These are phyloP conservation scores for Spiromastix sp. DNA, from an alignment of 2,329 filamentous ascomycete genomes.

Conservation along the genomic window DNA sequence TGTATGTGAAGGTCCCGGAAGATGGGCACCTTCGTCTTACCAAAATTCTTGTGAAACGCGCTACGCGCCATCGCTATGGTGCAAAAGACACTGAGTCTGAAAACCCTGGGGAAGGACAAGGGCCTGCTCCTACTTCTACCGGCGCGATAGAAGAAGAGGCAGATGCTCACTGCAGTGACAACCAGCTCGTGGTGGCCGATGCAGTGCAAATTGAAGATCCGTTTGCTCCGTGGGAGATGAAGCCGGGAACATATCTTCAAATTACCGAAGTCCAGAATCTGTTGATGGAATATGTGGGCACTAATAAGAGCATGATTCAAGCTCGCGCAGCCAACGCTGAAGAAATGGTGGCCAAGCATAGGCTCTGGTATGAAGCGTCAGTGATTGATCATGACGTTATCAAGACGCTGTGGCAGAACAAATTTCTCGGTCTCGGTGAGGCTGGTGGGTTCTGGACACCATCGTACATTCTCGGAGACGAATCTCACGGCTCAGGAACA, in stretches of 20 bases:
- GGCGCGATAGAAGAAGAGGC: neutral
- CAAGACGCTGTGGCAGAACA: slow-evolving; percentile 22
- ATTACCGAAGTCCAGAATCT: slow-evolving; percentile 31
- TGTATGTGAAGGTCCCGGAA: slow-evolving; percentile 19
- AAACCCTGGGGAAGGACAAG: slow-evolving; percentile 1
- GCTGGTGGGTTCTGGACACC: no score
- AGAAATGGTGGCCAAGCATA: slow-evolving; percentile 22
- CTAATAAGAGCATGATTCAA: slow-evolving; percentile 18
- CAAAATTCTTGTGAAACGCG: slow-evolving; percentile 25
- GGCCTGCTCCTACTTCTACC: neutral
- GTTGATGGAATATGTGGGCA: slow-evolving; percentile 13
- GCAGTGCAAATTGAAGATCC: neutral
- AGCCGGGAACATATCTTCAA: slow-evolving; percentile 22
- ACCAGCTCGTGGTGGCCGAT: neutral
- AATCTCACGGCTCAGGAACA: no score
- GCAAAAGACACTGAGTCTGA: neutral
- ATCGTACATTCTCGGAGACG: slow-evolving; percentile 20
- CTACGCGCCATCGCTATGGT: slow-evolving; percentile 21
- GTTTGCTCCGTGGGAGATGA: neutral
- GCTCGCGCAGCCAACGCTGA: slow-evolving; percentile 16
- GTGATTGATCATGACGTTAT: slow-evolving; percentile 27
- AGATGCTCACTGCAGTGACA: no score
- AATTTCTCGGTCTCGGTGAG: slow-evolving; percentile 25
- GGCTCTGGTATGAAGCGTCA: slow-evolving; percentile 31
- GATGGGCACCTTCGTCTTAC: slow-evolving; percentile 18